Evolutionary conservation across 2,329 filamentous ascomycete species (phyloP), one percentile per base, ranked within the genome.

Genomic region (Lachnellula hyalina): DNA sequence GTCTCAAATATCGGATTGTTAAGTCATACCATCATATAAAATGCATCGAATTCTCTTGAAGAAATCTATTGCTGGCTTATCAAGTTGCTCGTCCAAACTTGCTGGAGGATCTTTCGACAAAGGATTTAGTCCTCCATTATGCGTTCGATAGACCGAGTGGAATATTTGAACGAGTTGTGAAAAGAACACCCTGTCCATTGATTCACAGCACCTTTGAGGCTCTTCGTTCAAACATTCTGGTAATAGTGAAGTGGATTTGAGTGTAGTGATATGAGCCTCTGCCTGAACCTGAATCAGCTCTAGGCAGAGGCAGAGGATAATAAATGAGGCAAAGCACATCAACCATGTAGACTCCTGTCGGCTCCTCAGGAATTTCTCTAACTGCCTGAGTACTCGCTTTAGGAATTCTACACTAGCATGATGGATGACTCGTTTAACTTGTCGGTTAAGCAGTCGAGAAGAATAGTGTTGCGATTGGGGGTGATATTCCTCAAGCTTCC

Each of bases 81-180:
- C 57, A 34, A 57, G 56, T 8, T 21, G 36, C 19, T 34, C 35
- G n/a, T 36, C 45, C 15, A 28, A 19, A 11, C 45, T 44, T 25
- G 34, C n/a, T 14, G 19, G 15, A 44, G 25, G 25, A 5, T 47
- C 47, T 32, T 32, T 9, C 28, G 28, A 32, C 28, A 63, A 58
- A 11, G 61, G 59, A 44, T 61, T 60, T 11, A 61, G 38, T 0
- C 56, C 55, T 8, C 49, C 55, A n/a, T 45, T 55, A 15, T 57
- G 28, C 2, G 61, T 61, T 28, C 59, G 57, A 52, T 59, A 59
- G 17, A 63, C 35, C 2, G 55, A 36, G 42, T 63, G 59, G 38
- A 63, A 63, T 2, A 63, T 23, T 46, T 57, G 42, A 19, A 50
- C 53, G 15, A 63, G 38, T 25, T 60, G 59, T 3, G 51, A 40